Conservation (phyloP, 148 eudicot species). For the Amaranthus hypochondriacus region DNA sequence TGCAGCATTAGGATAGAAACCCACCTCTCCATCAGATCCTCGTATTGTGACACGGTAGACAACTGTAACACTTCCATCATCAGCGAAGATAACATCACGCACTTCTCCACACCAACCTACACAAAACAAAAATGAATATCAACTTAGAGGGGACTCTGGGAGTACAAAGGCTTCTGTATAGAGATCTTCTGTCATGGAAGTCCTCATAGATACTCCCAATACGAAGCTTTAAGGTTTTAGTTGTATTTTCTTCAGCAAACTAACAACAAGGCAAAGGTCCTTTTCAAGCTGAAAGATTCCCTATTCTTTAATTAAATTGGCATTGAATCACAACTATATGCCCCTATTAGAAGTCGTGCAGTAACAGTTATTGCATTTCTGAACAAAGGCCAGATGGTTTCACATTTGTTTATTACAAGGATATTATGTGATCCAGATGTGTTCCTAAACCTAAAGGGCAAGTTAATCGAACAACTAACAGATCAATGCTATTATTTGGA, state of each 20-base stretch:
- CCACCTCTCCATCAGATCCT: conserved; percentile 97
- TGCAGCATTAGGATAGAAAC: conserved; percentile 13
- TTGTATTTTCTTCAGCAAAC: background rate
- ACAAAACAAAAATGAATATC: conserved; percentile 17
- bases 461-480: too few relatives aligned
- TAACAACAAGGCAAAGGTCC: background rate
- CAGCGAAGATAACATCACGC: conserved; percentile 91
- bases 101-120: conserved; percentile 99
- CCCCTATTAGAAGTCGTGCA: background rate
- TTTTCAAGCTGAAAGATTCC: background rate
- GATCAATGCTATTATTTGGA: too few relatives aligned
- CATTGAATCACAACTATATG: background rate
- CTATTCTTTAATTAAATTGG: background rate
- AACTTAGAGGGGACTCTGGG: background rate
- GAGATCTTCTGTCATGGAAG: background rate
- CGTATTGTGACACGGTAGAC: conserved; percentile 90
- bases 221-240: background rate
- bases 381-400: background rate
- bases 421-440: background rate
- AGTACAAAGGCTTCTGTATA: background rate
- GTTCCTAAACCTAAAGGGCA: too few relatives aligned
- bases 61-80: conserved; percentile 85
- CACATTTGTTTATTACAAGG: background rate
- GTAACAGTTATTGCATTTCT: background rate
- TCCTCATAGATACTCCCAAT: background rate